A percentile compares a stretch with the other conserved stretches of the same genome.
Evolutionary conservation across 2,329 filamentous ascomycete genomes (phyloP).

Genomic region (Penicillium hordei): DNA sequence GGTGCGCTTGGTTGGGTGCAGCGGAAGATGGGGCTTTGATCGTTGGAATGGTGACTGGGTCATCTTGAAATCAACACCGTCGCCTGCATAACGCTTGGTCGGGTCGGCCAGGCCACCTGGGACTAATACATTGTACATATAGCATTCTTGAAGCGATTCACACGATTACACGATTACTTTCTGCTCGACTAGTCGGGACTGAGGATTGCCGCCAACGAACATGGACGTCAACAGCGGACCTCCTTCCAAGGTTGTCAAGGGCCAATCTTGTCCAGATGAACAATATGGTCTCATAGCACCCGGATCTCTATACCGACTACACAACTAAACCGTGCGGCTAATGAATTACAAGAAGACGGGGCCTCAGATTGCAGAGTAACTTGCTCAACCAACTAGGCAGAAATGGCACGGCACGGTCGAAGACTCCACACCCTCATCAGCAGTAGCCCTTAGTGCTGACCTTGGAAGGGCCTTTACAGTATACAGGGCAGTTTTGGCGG

Average conservation of each 20-base stretch:
- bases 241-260: conserved; percentile 8
- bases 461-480: no score
- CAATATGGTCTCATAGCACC: no score
- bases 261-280: no score
- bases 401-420: not conserved
- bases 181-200: not conserved
- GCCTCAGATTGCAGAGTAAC: not conserved
- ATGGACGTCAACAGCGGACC: conserved; percentile 18
- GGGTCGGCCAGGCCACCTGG: conserved; percentile 13
- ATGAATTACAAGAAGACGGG: conserved; percentile 38
- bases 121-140: conserved; percentile 2
- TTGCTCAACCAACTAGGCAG: not conserved
- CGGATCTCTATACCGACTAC: conserved; percentile 38
- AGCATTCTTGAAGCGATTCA: conserved; percentile 5
- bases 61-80: no score
- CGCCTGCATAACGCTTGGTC: no score
- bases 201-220: not conserved
- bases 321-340: conserved; percentile 44
- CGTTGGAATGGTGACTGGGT: not conserved
- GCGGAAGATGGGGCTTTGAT: conserved; percentile 1
- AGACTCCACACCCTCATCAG: conserved; percentile 41
- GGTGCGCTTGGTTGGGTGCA: conserved; percentile 14
- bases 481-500: not conserved
- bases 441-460: conserved; percentile 25
- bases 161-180: not conserved